Base-by-base conservation (phyloP, 2,329 filamentous ascomycete species). In the Blastomyces gilchristii region DNA sequence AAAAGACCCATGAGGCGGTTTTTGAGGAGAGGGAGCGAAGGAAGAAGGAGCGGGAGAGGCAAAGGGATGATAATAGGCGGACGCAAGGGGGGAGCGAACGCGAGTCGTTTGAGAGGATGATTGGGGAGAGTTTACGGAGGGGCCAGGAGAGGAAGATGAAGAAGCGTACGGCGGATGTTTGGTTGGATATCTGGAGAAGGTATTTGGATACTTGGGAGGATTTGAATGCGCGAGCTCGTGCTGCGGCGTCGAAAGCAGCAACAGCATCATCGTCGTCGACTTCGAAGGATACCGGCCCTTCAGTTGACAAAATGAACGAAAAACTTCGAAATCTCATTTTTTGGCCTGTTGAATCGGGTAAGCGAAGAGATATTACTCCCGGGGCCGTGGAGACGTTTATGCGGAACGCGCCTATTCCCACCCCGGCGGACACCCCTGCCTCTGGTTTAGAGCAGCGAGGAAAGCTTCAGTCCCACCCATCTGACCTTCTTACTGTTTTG, bases 1-100 rank as follows among this genome's bases (percentile, higher is more conserved):
- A 97, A 80, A 91, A 90, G 77, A 95, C 89, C 61, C 86, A 96
- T 71, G 87, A 93, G 67, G 89, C 93, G 28, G 78, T 95, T 61
- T 74, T 93, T 0, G 89, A 94, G 69, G 91, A 94, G 74, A 83
- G 87, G 63, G 86, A 85, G 62, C 78, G 82, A 54, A 79, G 84
- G 62, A 82, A 85, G 67, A 81, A 79, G 69, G 81, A 81, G 72
- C 74, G 74, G 64, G 73, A 73, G 58, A 75, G 78, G 66, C 80
- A 80, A 65, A 81, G 80, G 65, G 75, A 78, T 64, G 72, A 69
- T 61, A 78, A 73, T 73, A 72, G 52, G 64, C 67, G 65, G 68
- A 65, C 63, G 62, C 64, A 60, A 63, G 67, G 45, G 63, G 66
- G 50, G 31, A 63, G 64, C 68, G 74, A 68, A 39, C 66, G 22